Evolutionary conservation across 352 stramenopile species (phyloP).

Genomic region (Phytophthora sojae): DNA sequence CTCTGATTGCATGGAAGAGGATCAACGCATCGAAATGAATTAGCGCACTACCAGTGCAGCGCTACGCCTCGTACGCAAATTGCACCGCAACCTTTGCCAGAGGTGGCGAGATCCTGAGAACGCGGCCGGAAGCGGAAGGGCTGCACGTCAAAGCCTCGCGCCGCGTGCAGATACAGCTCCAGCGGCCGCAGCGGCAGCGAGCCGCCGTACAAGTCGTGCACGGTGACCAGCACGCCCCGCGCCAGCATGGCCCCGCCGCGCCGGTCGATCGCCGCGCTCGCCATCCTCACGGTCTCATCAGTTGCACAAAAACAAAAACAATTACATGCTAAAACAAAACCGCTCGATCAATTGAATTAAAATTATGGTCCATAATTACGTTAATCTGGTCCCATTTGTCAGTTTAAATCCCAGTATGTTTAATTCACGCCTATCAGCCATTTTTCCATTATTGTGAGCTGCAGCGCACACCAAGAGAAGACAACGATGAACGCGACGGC

Average conservation of each 20-base stretch:
- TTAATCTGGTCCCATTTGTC: too few species aligned
- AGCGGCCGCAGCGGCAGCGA: slow-evolving; percentile 44
- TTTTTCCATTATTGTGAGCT: neutral
- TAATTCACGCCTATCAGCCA: too few species aligned
- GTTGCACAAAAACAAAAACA: too few species aligned
- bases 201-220: slow-evolving; percentile 73
- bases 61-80: neutral
- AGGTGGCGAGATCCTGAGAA: slow-evolving; percentile 44
- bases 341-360: too few species aligned
- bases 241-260: slow-evolving; percentile 47
- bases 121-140: slow-evolving; percentile 34
- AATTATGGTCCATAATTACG: too few species aligned
- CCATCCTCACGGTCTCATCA: slow-evolving; percentile 11
- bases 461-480: neutral
- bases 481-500: slow-evolving; percentile 91
- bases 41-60: neutral
- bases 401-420: too few species aligned
- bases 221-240: slow-evolving; percentile 64
- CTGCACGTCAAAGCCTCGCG: slow-evolving; percentile 46
- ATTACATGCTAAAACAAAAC: too few species aligned
- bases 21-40: neutral
- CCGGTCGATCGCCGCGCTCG: slow-evolving; percentile 53
- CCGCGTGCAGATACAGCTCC: neutral
- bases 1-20: slow-evolving; percentile 16
- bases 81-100: slow-evolving; percentile 45